These are phyloP conservation scores for Spirogloea muscicola DNA, from an alignment of 139 green algal species.

Conservation along the genomic window DNA sequence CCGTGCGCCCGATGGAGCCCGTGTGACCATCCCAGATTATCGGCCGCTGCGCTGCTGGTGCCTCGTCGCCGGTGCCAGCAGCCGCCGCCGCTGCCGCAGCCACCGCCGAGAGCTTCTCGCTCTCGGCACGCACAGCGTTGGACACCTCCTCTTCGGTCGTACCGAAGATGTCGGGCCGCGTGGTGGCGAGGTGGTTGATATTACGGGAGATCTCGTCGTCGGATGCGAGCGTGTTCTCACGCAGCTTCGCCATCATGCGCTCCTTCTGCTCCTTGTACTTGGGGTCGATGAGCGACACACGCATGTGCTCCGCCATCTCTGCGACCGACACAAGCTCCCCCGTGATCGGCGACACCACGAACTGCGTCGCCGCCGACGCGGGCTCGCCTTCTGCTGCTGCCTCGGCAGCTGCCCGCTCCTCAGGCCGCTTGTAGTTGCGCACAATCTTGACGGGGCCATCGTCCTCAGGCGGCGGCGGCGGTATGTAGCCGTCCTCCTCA, in stretches of 20 bases:
- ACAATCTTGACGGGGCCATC: slow-evolving; percentile 74
- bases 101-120: slow-evolving; percentile 69
- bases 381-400: slow-evolving; percentile 49
- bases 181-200: slow-evolving; percentile 75
- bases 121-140: slow-evolving; percentile 60
- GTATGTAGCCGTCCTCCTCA: too few species aligned
- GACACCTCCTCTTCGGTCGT: slow-evolving; percentile 78
- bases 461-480: too few species aligned
- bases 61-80: too few species aligned
- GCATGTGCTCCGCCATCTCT: slow-evolving; percentile 88
- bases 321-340: slow-evolving; percentile 72
- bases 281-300: slow-evolving; percentile 83
- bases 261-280: slow-evolving; percentile 90
- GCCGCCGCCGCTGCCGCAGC: too few species aligned
- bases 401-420: slow-evolving; percentile 41
- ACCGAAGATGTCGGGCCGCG: slow-evolving; percentile 93
- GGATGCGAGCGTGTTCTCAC: slow-evolving; percentile 69
- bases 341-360: slow-evolving; percentile 93
- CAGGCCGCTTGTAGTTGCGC: slow-evolving; percentile 80
- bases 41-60: slow-evolving; percentile 53
- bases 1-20: slow-evolving; percentile 14
- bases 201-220: slow-evolving; percentile 95
- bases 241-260: slow-evolving; percentile 87
- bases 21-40: slow-evolving; percentile 46
- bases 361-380: slow-evolving; percentile 71